Evolutionary conservation across 352 stramenopile species (phyloP).

Genomic region (Phytophthora parvispora): DNA sequence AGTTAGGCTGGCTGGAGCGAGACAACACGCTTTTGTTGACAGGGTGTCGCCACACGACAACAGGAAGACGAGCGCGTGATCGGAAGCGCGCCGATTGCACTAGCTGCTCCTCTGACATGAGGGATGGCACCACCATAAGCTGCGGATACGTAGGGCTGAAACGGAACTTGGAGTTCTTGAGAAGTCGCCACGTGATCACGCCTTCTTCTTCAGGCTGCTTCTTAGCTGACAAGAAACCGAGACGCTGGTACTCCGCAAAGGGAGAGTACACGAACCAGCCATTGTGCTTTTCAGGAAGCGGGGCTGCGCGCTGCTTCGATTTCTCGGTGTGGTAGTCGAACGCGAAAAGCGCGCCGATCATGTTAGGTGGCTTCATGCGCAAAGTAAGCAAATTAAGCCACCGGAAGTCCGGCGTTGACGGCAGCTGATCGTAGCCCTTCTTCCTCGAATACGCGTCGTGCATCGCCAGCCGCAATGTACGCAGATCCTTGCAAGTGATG

Average conservation of each 20-base stretch:
- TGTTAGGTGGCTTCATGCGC: constrained; percentile 84
- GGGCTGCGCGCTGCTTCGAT: constrained; percentile 42
- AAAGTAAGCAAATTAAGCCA: constrained; percentile 85
- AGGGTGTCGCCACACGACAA: constrained; percentile 94
- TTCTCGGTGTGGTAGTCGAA: constrained; percentile 89
- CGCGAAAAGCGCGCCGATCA: constrained; percentile 79
- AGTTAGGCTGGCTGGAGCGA: constrained; percentile 96
- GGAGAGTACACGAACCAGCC: constrained; percentile 89
- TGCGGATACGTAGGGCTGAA: constrained; percentile 97
- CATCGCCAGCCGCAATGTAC: constrained; percentile 85
- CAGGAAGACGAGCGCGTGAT: constrained; percentile 92
- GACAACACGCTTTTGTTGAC: constrained; percentile 96
- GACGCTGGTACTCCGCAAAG: constrained; percentile 83
- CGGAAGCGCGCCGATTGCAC: constrained; percentile 93
- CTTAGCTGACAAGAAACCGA: constrained; percentile 76
- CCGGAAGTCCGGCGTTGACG: constrained; percentile 77
- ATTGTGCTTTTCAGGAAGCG: constrained; percentile 67
- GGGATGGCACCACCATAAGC: constrained; percentile 95
- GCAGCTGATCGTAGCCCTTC: constrained; percentile 83
- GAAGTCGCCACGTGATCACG: constrained; percentile 81
- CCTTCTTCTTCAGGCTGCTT: constrained; percentile 41
- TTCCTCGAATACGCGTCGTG: constrained; percentile 89
- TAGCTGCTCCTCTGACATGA: constrained; percentile 95
- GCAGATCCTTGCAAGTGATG: constrained; percentile 85
- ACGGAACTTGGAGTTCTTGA: constrained; percentile 93